Base-by-base conservation (phyloP, 2,329 filamentous ascomycete species). In the Pezicula neosporulosa region DNA sequence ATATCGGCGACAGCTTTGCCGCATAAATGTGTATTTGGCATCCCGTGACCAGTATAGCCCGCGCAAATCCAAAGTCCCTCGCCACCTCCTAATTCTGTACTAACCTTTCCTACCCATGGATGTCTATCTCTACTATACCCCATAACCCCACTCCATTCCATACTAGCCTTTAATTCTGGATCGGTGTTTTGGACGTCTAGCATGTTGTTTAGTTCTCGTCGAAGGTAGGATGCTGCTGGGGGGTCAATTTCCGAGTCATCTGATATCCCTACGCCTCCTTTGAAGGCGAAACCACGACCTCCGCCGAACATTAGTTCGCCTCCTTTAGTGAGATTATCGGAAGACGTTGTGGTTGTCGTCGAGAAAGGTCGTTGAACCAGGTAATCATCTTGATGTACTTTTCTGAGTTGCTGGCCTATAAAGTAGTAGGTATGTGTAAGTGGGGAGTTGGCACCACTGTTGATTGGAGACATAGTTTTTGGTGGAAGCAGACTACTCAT, bases 81-180 rank as follows among this genome's bases (percentile, higher is more conserved):
- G n/a, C 68, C 72, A n/a, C 77, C 81, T 6, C 78, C 69, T 19
- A 78, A 58, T 6, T 65, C 61, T 36, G 68, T 69, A 0, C 84
- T 83, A n/a, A 91, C 79, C 10, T 71, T 68, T 0, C 88, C 89
- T 2, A 92, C 84, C 83, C 85, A 91, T 0, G 89, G 87, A 47
- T 77, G 67, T 0, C 77, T 72, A 64, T 92, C 89, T 6, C 82
- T 72, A 30, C 81, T 83, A 67, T 83, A 91, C 0, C 85, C 88
- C 88, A 91, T 92, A 59, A 91, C 87, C 0, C 89, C 89, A 1
- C 86, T 89, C 89, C 89, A 93, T 64, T 80, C 69, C 44, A 70
- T 66, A 4, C 66, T 69, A 3, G 77, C 76, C 45, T 71, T 54
- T 30, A 82, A 65, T 58, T 78, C 75, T 15, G 65, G 52, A 28